These are phyloP conservation scores for Cryptococcus floricola DNA, from an alignment of 1,284 basidiomycete genomes.

Conservation along the genomic window DNA sequence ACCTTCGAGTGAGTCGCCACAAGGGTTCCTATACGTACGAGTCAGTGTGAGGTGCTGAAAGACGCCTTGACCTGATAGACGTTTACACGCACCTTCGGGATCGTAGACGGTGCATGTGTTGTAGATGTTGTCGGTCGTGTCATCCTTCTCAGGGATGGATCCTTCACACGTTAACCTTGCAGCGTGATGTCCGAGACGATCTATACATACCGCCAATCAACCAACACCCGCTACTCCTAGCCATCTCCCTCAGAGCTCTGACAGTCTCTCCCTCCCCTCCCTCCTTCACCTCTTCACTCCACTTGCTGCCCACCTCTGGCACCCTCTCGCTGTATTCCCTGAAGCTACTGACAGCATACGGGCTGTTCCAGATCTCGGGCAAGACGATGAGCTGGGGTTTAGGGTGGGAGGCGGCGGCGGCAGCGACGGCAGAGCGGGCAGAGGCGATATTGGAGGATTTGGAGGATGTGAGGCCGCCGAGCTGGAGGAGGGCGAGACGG, in stretches of 20 bases:
- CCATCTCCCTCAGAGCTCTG: slow-evolving; percentile 73
- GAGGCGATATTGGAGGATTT: slow-evolving; percentile 73
- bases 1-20: slow-evolving; percentile 89
- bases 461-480: slow-evolving; percentile 64
- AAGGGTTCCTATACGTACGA: slow-evolving; percentile 61
- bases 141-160: slow-evolving; percentile 80
- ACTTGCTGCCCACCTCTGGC: slow-evolving; percentile 43
- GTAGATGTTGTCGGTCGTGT: slow-evolving; percentile 65
- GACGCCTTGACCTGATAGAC: not conserved
- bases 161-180: slow-evolving; percentile 52
- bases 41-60: not conserved
- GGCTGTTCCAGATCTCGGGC: slow-evolving; percentile 98
- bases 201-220: slow-evolving; percentile 73
- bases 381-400: slow-evolving; percentile 78
- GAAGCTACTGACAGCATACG: slow-evolving; percentile 84
- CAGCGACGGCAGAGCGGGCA: slow-evolving; percentile 71
- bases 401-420: slow-evolving; percentile 57
- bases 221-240: slow-evolving; percentile 78
- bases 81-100: slow-evolving; percentile 61
- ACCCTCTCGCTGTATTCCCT: slow-evolving; percentile 80
- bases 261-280: slow-evolving; percentile 64
- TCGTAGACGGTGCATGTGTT: slow-evolving; percentile 91
- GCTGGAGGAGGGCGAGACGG: slow-evolving; percentile 78
- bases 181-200: not conserved
- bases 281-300: slow-evolving; percentile 33